Base-by-base conservation (phyloP, 345 rosid genomes). In the Schrenkiella parvula region DNA sequence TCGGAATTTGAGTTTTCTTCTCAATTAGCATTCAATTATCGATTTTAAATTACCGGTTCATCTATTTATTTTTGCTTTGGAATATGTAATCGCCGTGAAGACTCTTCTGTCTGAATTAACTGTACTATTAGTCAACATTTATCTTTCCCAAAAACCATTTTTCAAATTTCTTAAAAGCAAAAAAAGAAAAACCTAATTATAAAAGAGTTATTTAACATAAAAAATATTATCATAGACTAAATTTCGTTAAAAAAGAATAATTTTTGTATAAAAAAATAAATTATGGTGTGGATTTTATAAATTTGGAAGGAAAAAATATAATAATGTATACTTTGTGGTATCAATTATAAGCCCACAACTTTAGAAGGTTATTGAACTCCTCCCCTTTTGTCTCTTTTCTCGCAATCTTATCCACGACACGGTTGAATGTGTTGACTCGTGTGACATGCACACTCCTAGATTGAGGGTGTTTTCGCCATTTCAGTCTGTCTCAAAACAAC, bases 91-190 rank as follows among this genome's bases (percentile, higher is more conserved):
- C 21, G 48, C 32, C 78, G 66, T 52, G 53, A 62, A 71, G 62
- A 67, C 68, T 59, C 28, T 31, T 43, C 32, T 74, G 60, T 74
- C 67, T 50, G 23, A 35, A 22, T 34, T 64, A 72, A 53, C 14
- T 61, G 64, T 63, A 39, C 26, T 53, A 7, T 32, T 62, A 28
- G 43, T 51, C 42, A 61, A 71, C 31, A 61, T 51, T 50, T 71
- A 8, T 19, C 54, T 43, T 68, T 55, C 44, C 55, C 64, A 53
- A 31, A 31, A 42, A 14, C 11, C 12, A 2, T 19, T 13, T 14
- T n/a, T n/a, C n/a, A n/a, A n/a, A n/a, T n/a, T n/a, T n/a, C n/a
- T n/a, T n/a, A n/a, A n/a, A n/a, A n/a, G n/a, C n/a, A 31, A 31
- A 31, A 6, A 0, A 31, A 31, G 7, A 5, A 1, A 2, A 32